A percentile compares a stretch with the other conserved stretches of the same genome.
phyloP scores from a whole-genome alignment of 352 stramenopile species.

The Phytophthora sojae region DNA sequence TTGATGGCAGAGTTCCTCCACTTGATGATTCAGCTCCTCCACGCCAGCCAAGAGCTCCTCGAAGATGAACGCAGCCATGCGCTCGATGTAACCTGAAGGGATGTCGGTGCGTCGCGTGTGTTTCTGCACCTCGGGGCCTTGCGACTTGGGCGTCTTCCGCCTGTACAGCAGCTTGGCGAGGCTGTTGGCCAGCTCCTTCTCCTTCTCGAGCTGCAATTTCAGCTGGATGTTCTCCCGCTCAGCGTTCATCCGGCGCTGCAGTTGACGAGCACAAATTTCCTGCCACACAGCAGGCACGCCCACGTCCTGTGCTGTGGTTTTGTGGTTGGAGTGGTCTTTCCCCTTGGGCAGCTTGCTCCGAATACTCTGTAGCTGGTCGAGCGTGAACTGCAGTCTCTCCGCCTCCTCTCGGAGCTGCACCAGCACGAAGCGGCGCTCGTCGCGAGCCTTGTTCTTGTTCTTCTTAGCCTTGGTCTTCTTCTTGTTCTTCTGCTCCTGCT shows the following conservation, averaged over 20 bases:
- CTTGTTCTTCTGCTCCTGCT: background rate
- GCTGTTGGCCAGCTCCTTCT: constrained; percentile 34
- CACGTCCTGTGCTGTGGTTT: background rate
- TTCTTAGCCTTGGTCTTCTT: constrained; percentile 1
- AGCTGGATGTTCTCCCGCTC: constrained; percentile 37
- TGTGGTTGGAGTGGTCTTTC: background rate
- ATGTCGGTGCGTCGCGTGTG: constrained; percentile 13
- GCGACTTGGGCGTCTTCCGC: constrained; percentile 2
- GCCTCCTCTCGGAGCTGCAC: background rate
- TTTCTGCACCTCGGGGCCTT: constrained; percentile 9
- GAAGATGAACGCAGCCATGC: constrained; percentile 34
- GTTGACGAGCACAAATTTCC: constrained; percentile 29
- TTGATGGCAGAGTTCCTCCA: constrained; percentile 36
- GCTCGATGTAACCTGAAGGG: constrained; percentile 16
- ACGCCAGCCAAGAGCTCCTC: constrained; percentile 31
- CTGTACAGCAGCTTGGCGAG: constrained; percentile 38
- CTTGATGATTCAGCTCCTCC: constrained; percentile 8
- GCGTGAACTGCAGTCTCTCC: background rate
- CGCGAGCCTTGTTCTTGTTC: background rate
- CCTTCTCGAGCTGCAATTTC: constrained; percentile 33
- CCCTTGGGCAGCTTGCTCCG: background rate
- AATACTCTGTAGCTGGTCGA: constrained; percentile 7
- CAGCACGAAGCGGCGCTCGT: background rate
- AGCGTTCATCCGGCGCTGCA: constrained; percentile 9
- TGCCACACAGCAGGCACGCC: constrained; percentile 30